Evolutionary conservation across 2,329 filamentous ascomycete genomes (phyloP).

Genomic region (Microcera coccophila): DNA sequence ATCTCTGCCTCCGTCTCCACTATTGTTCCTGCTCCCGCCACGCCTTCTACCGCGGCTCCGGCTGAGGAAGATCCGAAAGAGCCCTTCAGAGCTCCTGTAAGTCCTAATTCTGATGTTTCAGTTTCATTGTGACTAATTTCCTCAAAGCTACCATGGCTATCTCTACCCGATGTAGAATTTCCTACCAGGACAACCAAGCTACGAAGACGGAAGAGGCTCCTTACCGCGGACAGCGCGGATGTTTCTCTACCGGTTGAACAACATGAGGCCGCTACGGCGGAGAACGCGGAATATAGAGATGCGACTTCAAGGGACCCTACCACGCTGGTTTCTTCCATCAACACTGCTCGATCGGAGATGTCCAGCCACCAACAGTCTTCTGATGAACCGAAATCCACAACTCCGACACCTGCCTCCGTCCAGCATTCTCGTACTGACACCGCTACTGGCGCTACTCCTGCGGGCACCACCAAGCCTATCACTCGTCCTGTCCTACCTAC

Average conservation of each 20-base stretch:
- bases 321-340: slow-evolving; percentile 6
- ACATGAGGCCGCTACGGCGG: slow-evolving; percentile 31
- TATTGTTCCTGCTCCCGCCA: not conserved
- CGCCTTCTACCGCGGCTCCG: not conserved
- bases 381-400: slow-evolving; percentile 31
- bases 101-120: slow-evolving; percentile 26
- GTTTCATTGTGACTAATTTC: slow-evolving; percentile 2
- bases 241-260: slow-evolving; percentile 43
- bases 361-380: slow-evolving; percentile 26
- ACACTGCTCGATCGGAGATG: slow-evolving; percentile 17
- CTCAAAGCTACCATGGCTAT: slow-evolving; percentile 55
- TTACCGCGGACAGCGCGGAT: slow-evolving; percentile 34
- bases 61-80: slow-evolving; percentile 16
- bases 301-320: slow-evolving; percentile 11
- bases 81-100: slow-evolving; percentile 50
- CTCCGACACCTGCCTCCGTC: slow-evolving; percentile 32
- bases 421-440: slow-evolving; percentile 24
- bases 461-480: slow-evolving; percentile 26
- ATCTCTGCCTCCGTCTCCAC: too few relatives aligned
- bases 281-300: slow-evolving; percentile 16
- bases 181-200: slow-evolving; percentile 38
- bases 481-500: slow-evolving; percentile 36
- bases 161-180: slow-evolving; percentile 48
- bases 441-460: slow-evolving; percentile 18
- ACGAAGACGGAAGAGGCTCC: slow-evolving; percentile 41